Base-by-base conservation (phyloP, 1,284 basidiomycete species). In the Cryptococcus jaspeensis region DNA sequence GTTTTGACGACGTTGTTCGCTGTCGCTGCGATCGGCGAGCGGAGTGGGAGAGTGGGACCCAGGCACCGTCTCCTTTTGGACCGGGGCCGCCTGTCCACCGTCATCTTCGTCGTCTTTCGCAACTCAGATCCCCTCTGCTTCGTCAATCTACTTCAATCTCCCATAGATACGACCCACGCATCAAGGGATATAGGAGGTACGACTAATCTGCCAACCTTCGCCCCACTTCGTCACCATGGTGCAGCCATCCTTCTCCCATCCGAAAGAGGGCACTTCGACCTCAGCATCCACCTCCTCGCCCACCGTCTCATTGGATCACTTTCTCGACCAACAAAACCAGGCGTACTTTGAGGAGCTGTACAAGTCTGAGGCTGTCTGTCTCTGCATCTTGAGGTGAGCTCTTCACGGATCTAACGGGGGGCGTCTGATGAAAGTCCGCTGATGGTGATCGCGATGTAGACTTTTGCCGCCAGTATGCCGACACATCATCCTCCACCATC, bases 401-500 rank as follows among this genome's bases (percentile, higher is more conserved):
- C 1, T 18, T 7, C 12, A 22, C 32, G 11, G 16, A 22, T 7
- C 6, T 40, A 11, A 15, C 13, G 1, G 11, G 41, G 23, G 12
- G 2, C 45, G 39, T 4, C 32, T 20, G 23, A 43, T 4, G 28
- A 45, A 9, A 23, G 16, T 45, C 43, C 15, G 18, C 43, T 45
- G 43, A 20, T 7, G 20, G 13, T 47, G 15, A 16, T 15, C 28
- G 5, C n/a, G 15, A 22, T 13, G 7, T 45, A 94, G 94, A 50
- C 81, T 98, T 20, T 80, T 99, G 22, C 88, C 87, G 2, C 87
- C 91, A 22, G 78, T 96, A 37, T 91, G 93, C 64, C 82, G 92
- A 40, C 94, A 98, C 75, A 82, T 98, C 35, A 85, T 97, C 43
- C 88, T 97, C 84, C 91, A 90, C 72, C 74, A 93, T 52, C 80